phyloP scores from a whole-genome alignment of 2,329 filamentous ascomycete species.

The Penicillium sclerotiorum region DNA sequence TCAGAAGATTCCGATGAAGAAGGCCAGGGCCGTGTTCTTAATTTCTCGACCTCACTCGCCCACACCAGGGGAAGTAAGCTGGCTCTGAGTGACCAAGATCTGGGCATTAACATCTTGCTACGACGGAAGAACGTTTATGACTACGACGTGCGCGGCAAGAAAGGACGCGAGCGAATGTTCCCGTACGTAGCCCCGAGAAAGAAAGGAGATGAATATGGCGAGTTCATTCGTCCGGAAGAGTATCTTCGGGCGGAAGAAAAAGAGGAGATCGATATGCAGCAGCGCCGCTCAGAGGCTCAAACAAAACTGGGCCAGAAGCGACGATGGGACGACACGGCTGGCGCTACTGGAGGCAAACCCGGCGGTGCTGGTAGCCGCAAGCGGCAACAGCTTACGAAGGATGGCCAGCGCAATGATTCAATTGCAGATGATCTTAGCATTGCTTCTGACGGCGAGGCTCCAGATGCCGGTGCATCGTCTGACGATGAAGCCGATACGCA shows the following conservation, averaged over 20 bases:
- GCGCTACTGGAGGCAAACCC: conserved; percentile 41
- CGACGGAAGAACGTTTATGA: conserved; percentile 90
- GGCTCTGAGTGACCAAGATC: conserved; percentile 81
- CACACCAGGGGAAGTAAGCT: conserved; percentile 85
- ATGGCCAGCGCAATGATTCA: conserved; percentile 34
- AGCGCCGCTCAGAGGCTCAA: conserved; percentile 57
- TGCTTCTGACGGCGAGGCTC: conserved; percentile 58
- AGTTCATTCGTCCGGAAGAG: conserved; percentile 90
- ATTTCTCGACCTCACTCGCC: conserved; percentile 80
- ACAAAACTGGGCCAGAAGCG: conserved; percentile 84
- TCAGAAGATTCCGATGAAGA: conserved; percentile 88
- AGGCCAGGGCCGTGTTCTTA: conserved; percentile 88
- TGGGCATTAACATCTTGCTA: conserved; percentile 87
- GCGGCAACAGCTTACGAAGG: conserved; percentile 55
- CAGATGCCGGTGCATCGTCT: conserved; percentile 59
- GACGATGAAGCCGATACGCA: conserved; percentile 56
- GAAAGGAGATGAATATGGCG: conserved; percentile 87
- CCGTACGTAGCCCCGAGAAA: conserved; percentile 79
- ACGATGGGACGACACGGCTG: conserved; percentile 77
- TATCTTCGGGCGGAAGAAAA: conserved; percentile 91
- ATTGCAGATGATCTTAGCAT: conserved; percentile 54
- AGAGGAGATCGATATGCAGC: conserved; percentile 70
- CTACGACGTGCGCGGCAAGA: conserved; percentile 88
- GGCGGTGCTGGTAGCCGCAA: conserved; percentile 57
- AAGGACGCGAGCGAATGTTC: conserved; percentile 89